A percentile compares a stretch with the other conserved stretches of the same genome.
Conservation (phyloP, 2,329 filamentous ascomycete species). For the Colletotrichum lentis region DNA sequence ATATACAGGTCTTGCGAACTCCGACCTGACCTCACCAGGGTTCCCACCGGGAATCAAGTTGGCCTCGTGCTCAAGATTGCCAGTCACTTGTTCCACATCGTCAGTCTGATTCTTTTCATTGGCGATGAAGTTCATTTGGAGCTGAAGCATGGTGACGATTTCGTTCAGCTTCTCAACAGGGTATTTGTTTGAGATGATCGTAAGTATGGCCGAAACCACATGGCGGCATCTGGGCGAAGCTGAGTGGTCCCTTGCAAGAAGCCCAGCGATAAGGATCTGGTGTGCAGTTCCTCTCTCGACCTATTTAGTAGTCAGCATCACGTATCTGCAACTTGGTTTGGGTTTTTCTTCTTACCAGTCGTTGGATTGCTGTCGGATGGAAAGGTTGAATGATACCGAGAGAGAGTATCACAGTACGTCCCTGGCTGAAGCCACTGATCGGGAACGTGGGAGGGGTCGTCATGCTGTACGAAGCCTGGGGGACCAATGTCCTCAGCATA, state of each 20-base stretch:
- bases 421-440: slow-evolving; percentile 34
- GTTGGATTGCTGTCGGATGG: slow-evolving; percentile 46
- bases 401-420: slow-evolving; percentile 44
- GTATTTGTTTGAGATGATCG: slow-evolving; percentile 57
- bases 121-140: slow-evolving; percentile 35
- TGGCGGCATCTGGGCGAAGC: slow-evolving; percentile 40
- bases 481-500: slow-evolving; percentile 30
- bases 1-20: slow-evolving; percentile 42
- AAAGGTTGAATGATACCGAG: slow-evolving; percentile 52
- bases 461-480: slow-evolving; percentile 26
- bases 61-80: slow-evolving; percentile 27
- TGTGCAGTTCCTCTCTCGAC: slow-evolving; percentile 50
- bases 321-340: background rate
- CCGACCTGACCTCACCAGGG: slow-evolving; percentile 14
- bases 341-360: slow-evolving; percentile 45
- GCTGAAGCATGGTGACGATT: slow-evolving; percentile 39
- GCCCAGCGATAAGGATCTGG: slow-evolving; percentile 40
- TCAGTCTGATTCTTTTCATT: slow-evolving; percentile 32
- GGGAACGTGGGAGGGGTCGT: slow-evolving; percentile 35
- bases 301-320: slow-evolving; percentile 41
- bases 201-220: slow-evolving; percentile 49
- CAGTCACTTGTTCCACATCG: slow-evolving; percentile 15
- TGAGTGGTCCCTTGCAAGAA: slow-evolving; percentile 37
- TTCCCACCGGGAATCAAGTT: slow-evolving; percentile 17
- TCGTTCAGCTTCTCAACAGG: slow-evolving; percentile 47